Evolutionary conservation across 768 basidiomycete genomes (phyloP).

Genomic region (Agaricus blazei): DNA sequence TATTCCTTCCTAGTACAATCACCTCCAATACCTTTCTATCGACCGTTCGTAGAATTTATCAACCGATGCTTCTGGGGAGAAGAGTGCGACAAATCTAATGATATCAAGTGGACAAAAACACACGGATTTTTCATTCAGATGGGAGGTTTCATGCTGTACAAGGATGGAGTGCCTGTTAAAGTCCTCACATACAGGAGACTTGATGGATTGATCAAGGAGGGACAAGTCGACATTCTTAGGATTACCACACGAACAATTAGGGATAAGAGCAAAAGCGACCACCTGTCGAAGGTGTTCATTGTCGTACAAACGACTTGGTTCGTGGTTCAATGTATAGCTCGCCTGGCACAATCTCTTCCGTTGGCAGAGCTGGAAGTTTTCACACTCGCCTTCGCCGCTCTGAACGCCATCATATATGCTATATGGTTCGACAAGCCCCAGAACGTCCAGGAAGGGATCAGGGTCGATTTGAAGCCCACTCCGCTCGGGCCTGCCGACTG

Average conservation of each 20-base stretch:
- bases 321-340: slow-evolving; percentile 4
- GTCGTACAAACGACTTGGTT: slow-evolving; percentile 20
- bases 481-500: too few relatives aligned
- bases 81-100: not conserved
- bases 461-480: not conserved
- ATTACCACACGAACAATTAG: slow-evolving; percentile 14
- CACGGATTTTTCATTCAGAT: slow-evolving; percentile 12
- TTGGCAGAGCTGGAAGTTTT: slow-evolving; percentile 1
- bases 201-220: not conserved
- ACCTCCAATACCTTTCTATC: too few relatives aligned
- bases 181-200: slow-evolving; percentile 7
- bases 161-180: not conserved
- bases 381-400: not conserved
- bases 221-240: slow-evolving; percentile 8
- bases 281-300: slow-evolving; percentile 18
- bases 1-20: not conserved
- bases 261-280: slow-evolving; percentile 22
- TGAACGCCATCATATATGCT: not conserved
- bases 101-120: slow-evolving; percentile 12
- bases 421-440: slow-evolving; percentile 1
- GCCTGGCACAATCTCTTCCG: not conserved
- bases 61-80: not conserved
- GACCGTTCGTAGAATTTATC: not conserved
- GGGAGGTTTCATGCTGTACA: slow-evolving; percentile 13
- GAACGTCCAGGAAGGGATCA: not conserved